Evolutionary conservation across 2,329 filamentous ascomycete species (phyloP).

Genomic region (Sphaerulina vaccinii): DNA sequence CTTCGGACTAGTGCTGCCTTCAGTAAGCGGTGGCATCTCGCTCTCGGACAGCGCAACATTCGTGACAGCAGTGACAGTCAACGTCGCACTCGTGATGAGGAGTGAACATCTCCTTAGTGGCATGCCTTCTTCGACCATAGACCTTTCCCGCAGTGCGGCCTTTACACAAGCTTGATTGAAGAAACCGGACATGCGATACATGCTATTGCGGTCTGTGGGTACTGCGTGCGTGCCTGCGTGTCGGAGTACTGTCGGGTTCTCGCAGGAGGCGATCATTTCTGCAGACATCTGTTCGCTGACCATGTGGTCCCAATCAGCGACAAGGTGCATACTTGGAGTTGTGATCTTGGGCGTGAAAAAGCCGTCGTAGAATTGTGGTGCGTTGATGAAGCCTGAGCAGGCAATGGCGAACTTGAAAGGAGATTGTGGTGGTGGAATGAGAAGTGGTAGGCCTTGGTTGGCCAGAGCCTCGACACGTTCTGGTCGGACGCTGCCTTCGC

Average conservation of each 20-base stretch:
- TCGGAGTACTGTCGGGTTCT: conserved; percentile 13
- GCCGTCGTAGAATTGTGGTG: conserved; percentile 22
- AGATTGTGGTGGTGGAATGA: conserved; percentile 23
- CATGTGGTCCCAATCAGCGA: conserved; percentile 24
- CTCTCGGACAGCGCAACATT: conserved; percentile 4
- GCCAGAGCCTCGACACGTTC: conserved; percentile 17
- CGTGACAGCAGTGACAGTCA: conserved; percentile 11
- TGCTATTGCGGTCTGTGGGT: conserved; percentile 16
- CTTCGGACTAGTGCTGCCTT: conserved; percentile 3
- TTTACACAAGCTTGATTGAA: conserved; percentile 15
- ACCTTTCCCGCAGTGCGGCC: conserved; percentile 1
- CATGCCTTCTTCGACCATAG: background rate
- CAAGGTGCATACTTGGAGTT: conserved; percentile 20
- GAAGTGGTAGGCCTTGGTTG: conserved; percentile 17
- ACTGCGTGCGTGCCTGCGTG: conserved; percentile 21
- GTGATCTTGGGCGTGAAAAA: conserved; percentile 24
- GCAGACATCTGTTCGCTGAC: conserved; percentile 17
- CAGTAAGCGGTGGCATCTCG: conserved; percentile 6
- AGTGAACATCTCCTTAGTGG: conserved; percentile 3
- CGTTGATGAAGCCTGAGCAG: conserved; percentile 22
- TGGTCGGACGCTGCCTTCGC: conserved; percentile 20
- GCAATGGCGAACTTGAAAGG: conserved; percentile 26
- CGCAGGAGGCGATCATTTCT: conserved; percentile 16
- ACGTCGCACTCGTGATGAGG: background rate
- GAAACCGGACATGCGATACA: conserved; percentile 20